Evolutionary conservation across 2,329 filamentous ascomycete genomes (phyloP), one percentile per base, ranked within the genome.

Genomic region (Bretziella fagacearum): DNA sequence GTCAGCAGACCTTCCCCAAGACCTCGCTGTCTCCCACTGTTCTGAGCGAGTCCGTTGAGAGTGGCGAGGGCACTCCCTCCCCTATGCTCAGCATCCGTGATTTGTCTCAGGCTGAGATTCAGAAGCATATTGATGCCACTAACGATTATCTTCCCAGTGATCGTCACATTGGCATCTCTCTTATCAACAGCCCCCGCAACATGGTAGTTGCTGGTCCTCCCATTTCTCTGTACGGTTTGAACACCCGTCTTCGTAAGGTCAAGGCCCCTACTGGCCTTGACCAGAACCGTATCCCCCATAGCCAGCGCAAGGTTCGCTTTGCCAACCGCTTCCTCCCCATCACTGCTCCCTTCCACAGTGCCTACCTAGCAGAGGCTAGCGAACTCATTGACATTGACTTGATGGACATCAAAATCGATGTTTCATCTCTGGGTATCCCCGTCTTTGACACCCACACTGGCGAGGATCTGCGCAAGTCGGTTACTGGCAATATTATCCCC

Each of bases 51-150:
- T 95, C 91, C 1, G 73, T 85, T 54, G 89, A 95, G 60, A 80
- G 91, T 61, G 89, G 91, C 45, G 91, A 98, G 65, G 93, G 93
- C n/a, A 74, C 73, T 4, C 91, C 93, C 1, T 96, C 91, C 1
- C 93, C 91, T 35, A 98, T 98, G 91, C 68, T 98, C 54, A 96
- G 91, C 58, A 93, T 98, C 54, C 84, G 91, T 43, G 91, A 98
- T 59, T 75, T 98, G 23, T 81, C 89, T 0, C 77, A 82, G 57
- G 74, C 79, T 36, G 83, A 93, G 55, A 84, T 98, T 10, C 87
- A 98, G 64, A 86, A 89, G 63, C 89, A 96, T 65, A 93, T 98
- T 55, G 82, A 96, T 65, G 83, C 82, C 11, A 98, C 91, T 54
- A 98, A 98, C 64, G 80, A 95, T 61, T 93, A 98, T 67, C 74